Percentiles rank a stretch among this genome's conserved stretches.
phyloP scores from a whole-genome alignment of 345 rosid species.

The Kandelia obovata region DNA sequence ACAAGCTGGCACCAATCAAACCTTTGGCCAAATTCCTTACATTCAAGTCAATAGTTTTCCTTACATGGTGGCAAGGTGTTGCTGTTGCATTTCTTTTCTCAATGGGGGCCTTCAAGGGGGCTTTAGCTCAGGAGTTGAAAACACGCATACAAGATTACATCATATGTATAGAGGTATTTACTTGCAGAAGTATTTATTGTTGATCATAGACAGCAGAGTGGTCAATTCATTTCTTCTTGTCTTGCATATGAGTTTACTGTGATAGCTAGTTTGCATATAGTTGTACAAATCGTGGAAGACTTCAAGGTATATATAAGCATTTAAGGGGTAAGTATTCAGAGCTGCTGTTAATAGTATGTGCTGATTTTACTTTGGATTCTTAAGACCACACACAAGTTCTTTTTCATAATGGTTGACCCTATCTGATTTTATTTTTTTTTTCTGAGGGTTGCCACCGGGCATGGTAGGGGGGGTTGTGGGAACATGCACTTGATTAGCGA shows the following conservation, averaged over 20 bases:
- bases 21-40: conserved; percentile 94
- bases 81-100: conserved; percentile 90
- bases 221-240: background rate
- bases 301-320: too few species aligned
- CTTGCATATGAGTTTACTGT: background rate
- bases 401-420: too few species aligned
- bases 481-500: background rate
- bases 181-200: background rate
- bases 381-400: too few species aligned
- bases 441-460: too few species aligned
- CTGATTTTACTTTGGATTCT: too few species aligned
- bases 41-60: conserved; percentile 92
- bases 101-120: conserved; percentile 76
- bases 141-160: conserved; percentile 92
- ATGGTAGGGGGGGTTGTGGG: too few species aligned
- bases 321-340: too few species aligned
- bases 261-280: too few species aligned
- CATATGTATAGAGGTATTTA: conserved; percentile 84
- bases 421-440: too few species aligned
- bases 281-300: too few species aligned
- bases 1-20: conserved; percentile 79
- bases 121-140: conserved; percentile 85
- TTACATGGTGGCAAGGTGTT: conserved; percentile 99
- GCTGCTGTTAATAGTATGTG: too few species aligned
- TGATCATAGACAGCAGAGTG: background rate